Base-by-base conservation (phyloP, 208 protist genomes). In the Spongospora subterranea region DNA sequence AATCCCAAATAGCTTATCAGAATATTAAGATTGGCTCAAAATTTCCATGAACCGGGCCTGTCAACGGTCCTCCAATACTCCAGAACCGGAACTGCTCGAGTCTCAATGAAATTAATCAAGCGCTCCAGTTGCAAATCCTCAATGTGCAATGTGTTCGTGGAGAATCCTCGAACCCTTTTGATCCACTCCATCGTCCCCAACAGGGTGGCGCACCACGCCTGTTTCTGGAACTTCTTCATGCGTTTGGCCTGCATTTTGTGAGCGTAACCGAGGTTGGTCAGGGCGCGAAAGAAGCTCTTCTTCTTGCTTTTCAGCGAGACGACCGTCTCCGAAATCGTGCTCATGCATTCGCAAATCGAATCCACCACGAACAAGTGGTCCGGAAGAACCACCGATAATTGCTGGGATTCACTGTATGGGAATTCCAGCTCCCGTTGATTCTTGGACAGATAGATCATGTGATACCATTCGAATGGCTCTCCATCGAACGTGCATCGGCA, bases 141-240 rank as follows among this genome's bases (percentile, higher is more conserved):
- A 43, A 82, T 82, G 13, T 82, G 71, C 71, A 82, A 43, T n/a
- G 71, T 82, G n/a, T 82, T 82, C 17, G 71, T 82, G 71, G 71
- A 82, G 71, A 82, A 82, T 20, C 35, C 40, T 43, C 71, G 71
- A 35, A 82, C 71, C 35, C 71, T 6, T 13, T 43, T 35, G 17
- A 82, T 82, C 71, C 71, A 82, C 71, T 82, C 35, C 35, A 82
- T 82, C 35, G 71, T 82, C 13, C 71, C 71, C 6, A n/a, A 35
- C n/a, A 45, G 17, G n/a, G 71, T 82, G 6, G 71, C 71, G n/a
- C 71, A 82, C 71, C 71, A 82, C 17, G 71, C 71, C 71, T 82
- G 71, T n/a, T 82, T 82, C 71, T 82, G 71, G 71, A 82, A 82
- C 71, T 82, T 82, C n/a, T 82, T 82, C 71, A 82, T 82, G 13